Evolutionary conservation across 2,329 filamentous ascomycete species (phyloP).

Genomic region (Metarhizium humberi): DNA sequence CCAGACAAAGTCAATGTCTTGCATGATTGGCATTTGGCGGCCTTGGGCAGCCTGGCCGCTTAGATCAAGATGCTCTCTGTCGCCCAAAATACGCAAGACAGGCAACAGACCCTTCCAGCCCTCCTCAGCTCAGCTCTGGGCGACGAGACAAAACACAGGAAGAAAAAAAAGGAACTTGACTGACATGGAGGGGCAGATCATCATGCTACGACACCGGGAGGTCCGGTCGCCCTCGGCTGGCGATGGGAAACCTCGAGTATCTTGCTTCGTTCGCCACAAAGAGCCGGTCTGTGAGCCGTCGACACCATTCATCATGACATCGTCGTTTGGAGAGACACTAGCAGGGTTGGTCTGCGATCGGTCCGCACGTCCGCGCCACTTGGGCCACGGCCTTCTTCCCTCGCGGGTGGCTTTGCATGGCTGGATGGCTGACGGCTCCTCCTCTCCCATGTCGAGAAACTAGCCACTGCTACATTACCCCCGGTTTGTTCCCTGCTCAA

Average conservation of each 20-base stretch:
- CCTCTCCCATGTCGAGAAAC: no score
- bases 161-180: no score
- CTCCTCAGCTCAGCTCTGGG: no score
- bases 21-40: not conserved
- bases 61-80: no score
- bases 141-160: no score
- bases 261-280: not conserved
- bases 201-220: not conserved
- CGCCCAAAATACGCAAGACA: no score
- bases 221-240: not conserved
- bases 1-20: not conserved
- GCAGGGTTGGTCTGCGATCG: slow-evolving; percentile 1
- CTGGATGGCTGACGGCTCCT: not conserved
- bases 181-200: not conserved
- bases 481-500: no score
- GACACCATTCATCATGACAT: not conserved
- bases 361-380: not conserved
- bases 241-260: not conserved
- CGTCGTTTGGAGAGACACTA: not conserved
- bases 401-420: not conserved
- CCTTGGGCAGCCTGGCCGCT: not conserved
- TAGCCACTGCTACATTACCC: no score
- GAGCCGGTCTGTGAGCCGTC: not conserved
- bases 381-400: no score
- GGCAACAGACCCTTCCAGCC: no score